Conservation (phyloP, 1,284 basidiomycete genomes). For the Malassezia sympodialis region DNA sequence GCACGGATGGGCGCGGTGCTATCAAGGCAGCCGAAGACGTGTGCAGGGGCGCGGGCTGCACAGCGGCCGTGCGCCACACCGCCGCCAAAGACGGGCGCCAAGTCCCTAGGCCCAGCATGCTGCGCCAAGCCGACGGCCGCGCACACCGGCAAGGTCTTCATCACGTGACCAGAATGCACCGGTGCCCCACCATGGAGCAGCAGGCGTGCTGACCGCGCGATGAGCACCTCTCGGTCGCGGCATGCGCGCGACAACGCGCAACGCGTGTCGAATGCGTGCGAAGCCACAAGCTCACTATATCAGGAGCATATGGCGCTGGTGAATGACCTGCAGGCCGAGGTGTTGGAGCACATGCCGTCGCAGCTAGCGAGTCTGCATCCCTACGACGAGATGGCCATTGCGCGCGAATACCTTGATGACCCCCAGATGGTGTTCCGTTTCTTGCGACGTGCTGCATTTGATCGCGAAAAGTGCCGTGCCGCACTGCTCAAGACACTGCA, state of each 20-base stretch:
- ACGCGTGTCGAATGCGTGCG: not conserved
- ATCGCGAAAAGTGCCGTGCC: not conserved
- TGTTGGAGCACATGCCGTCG: slow-evolving; percentile 2
- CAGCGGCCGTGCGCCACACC: not conserved
- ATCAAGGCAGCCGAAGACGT: not conserved
- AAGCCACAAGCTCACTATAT: not conserved
- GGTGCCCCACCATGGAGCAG: not conserved
- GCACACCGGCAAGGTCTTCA: not conserved
- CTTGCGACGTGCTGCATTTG: slow-evolving; percentile 7
- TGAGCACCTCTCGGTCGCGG: not conserved
- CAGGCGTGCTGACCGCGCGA: not conserved
- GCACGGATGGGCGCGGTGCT: not conserved
- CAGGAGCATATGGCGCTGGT: not conserved
- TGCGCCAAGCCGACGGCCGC: not conserved
- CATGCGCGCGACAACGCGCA: not conserved
- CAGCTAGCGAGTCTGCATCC: not conserved
- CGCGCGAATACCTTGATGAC: slow-evolving; percentile 12
- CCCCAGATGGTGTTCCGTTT: slow-evolving; percentile 11
- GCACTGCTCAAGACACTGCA: slow-evolving; percentile 7
- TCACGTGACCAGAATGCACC: not conserved
- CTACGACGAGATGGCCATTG: slow-evolving; percentile 1
- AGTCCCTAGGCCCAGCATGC: not conserved
- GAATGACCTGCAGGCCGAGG: not conserved
- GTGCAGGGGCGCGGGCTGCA: not conserved
- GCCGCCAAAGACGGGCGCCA: not conserved